These are phyloP conservation scores for Wickerhamiella slavikovae DNA, from an alignment of 805 yeast species.

Conservation along the genomic window DNA sequence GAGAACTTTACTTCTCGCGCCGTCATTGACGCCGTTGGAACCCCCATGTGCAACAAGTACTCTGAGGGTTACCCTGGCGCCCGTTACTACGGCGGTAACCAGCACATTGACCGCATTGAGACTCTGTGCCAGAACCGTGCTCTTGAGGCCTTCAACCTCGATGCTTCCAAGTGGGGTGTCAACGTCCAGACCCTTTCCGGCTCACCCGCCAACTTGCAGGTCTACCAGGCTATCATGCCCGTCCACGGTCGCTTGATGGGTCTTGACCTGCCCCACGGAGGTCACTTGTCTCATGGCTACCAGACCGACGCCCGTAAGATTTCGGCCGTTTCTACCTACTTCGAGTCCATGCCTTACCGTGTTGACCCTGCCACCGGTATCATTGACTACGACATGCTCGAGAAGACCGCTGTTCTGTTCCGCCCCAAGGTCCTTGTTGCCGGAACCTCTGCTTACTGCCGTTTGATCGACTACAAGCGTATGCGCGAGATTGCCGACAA, in stretches of 20 bases:
- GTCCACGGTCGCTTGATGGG: conserved; percentile 98
- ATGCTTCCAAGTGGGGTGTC: conserved; percentile 85
- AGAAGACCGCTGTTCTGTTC: conserved; percentile 72
- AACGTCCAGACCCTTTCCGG: conserved; percentile 94
- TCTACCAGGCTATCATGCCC: conserved; percentile 83
- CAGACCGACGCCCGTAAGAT: conserved; percentile 87
- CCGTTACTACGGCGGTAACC: conserved; percentile 97
- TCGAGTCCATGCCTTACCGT: conserved; percentile 97
- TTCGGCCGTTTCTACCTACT: conserved; percentile 87
- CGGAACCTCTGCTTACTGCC: conserved; percentile 95
- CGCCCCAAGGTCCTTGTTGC: conserved; percentile 95
- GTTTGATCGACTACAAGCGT: conserved; percentile 89
- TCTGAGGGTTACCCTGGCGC: conserved; percentile 99
- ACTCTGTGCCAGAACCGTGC: conserved; percentile 87
- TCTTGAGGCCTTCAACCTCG: conserved; percentile 63
- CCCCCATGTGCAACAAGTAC: conserved; percentile 96
- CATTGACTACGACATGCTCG: conserved; percentile 90
- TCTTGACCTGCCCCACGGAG: conserved; percentile 94
- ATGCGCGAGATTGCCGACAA: conserved; percentile 93
- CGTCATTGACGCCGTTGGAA: conserved; percentile 89
- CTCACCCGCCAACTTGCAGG: conserved; percentile 94
- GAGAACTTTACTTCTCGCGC: conserved; percentile 95
- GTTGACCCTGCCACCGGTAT: conserved; percentile 80
- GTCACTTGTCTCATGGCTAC: conserved; percentile 96
- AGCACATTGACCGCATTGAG: conserved; percentile 89